Base-by-base conservation (phyloP, 2,329 filamentous ascomycete species). In the Colletotrichum sp. region DNA sequence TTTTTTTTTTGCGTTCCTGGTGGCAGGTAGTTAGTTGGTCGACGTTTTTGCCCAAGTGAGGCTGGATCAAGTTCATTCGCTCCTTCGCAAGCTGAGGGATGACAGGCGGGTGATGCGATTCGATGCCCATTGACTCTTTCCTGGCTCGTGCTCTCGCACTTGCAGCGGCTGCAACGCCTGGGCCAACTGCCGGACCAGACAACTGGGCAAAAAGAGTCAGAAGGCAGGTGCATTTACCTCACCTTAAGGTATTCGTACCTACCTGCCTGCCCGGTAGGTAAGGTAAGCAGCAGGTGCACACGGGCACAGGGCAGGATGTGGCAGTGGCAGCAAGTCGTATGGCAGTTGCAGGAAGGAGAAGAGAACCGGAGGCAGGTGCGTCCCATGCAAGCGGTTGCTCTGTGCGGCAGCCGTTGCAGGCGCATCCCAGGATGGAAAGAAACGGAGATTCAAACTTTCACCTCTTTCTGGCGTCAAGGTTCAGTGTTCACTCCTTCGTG, bases 351-450 rank as follows among this genome's bases (percentile, higher is more conserved):
- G 44, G 44, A 48, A 8, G 44, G 44, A 22, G 36, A 39, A 30
- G 36, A 57, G 72, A 75, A 75, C 73, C 9, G 64, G 27, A 59
- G 70, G 73, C 70, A 68, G 19, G 73, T 73, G 72, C 72, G 68
- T 61, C 44, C 44, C 22, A 68, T 67, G 61, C 68, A 71, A 74
- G 28, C 72, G 12, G 60, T 32, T 74, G 72, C 59, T 55, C 72
- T 70, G 72, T 74, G 72, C 59, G 68, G 52, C 39, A 16, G n/a
- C 30, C 57, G 55, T 70, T 70, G 34, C 55, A 36, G 57, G 68
- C 28, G 27, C 67, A 61, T 60, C 32, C 55, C 34, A 34, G 52
- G 55, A 22, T 16, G 52, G 34, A 60, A 44, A 55, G n/a, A n/a
- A 64, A 25, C 32, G 6, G 15, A 27, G 22, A 22, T 36, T 64